These are phyloP conservation scores for Fusarium tricinctum DNA, from an alignment of 2,329 filamentous ascomycete genomes.

Conservation along the genomic window DNA sequence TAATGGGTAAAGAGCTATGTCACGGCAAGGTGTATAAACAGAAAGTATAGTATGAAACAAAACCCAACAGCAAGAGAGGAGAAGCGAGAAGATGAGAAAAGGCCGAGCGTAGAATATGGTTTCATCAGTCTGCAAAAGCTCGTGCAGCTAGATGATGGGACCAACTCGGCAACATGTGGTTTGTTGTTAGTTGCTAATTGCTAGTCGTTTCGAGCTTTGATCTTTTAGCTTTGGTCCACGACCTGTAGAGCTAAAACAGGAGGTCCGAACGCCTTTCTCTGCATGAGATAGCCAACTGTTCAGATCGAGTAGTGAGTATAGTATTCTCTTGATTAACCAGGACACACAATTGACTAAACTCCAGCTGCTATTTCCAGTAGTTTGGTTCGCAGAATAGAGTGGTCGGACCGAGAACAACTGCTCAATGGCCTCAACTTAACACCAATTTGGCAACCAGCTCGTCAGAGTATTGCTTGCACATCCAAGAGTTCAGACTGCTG, in stretches of 20 bases:
- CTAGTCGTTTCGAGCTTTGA: conserved; percentile 30
- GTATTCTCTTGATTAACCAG: neutral
- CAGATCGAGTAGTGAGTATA: neutral
- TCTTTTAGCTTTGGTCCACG: conserved; percentile 4
- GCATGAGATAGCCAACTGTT: conserved; percentile 1
- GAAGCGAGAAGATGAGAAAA: conserved; percentile 8
- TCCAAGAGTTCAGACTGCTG: conserved; percentile 3
- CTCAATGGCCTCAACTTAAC: neutral
- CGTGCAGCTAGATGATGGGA: conserved; percentile 10
- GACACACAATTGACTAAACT: conserved; percentile 12
- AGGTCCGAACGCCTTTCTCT: conserved; percentile 1
- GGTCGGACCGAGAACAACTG: neutral
- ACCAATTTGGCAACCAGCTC: neutral
- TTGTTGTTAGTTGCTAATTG: too few relatives aligned
- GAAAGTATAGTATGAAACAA: neutral
- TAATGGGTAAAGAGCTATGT: too few relatives aligned
- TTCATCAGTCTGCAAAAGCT: conserved; percentile 13
- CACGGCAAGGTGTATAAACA: too few relatives aligned
- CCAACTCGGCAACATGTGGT: neutral
- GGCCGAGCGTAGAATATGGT: conserved; percentile 17
- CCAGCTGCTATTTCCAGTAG: conserved; percentile 18
- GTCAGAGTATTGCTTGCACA: conserved; percentile 13
- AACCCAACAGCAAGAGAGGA: neutral
- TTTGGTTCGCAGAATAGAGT: neutral
- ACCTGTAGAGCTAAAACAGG: conserved; percentile 4